Percentiles rank a stretch among this genome's conserved stretches.
Evolutionary conservation across 305 asterid genomes (phyloP).

Genomic region (Fraxinus albicans): DNA sequence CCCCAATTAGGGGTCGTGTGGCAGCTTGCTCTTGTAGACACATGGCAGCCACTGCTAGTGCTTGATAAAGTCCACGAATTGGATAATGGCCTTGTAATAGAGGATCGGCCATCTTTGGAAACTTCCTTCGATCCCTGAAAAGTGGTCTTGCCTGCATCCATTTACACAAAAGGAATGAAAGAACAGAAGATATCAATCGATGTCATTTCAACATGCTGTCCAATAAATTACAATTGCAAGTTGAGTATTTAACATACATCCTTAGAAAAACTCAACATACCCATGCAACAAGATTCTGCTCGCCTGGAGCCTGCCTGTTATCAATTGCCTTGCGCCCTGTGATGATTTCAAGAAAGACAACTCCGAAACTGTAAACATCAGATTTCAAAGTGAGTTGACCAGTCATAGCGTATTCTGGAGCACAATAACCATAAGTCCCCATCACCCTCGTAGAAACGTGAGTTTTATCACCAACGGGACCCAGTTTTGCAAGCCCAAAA

Average conservation of each 20-base stretch:
- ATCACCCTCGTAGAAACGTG: conserved; percentile 93
- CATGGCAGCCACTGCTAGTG: conserved; percentile 95
- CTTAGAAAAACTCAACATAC: conserved; percentile 37
- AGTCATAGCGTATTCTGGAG: conserved; percentile 96
- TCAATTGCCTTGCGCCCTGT: conserved; percentile 94
- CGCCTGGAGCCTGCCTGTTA: conserved; percentile 56
- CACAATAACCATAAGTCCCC: conserved; percentile 96
- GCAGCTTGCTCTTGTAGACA: conserved; percentile 98
- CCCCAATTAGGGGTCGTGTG: conserved; percentile 83
- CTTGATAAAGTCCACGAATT: conserved; percentile 85
- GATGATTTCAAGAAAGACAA: conserved; percentile 85
- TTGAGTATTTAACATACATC: background rate
- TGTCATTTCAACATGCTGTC: background rate
- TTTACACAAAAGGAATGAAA: conserved; percentile 1
- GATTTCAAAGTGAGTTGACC: conserved; percentile 93
- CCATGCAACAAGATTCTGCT: conserved; percentile 96
- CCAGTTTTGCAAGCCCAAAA: conserved; percentile 91
- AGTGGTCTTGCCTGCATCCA: conserved; percentile 78
- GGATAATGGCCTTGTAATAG: conserved; percentile 76
- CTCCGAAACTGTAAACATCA: conserved; percentile 90
- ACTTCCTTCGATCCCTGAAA: conserved; percentile 83
- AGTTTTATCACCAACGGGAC: conserved; percentile 91
- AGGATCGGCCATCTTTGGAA: conserved; percentile 91
- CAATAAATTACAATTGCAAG: background rate
- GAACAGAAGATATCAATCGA: background rate